Evolutionary conservation across 78 protist genomes (phyloP), one percentile per base, ranked within the genome.

Genomic region (Emiliania huxleyi): DNA sequence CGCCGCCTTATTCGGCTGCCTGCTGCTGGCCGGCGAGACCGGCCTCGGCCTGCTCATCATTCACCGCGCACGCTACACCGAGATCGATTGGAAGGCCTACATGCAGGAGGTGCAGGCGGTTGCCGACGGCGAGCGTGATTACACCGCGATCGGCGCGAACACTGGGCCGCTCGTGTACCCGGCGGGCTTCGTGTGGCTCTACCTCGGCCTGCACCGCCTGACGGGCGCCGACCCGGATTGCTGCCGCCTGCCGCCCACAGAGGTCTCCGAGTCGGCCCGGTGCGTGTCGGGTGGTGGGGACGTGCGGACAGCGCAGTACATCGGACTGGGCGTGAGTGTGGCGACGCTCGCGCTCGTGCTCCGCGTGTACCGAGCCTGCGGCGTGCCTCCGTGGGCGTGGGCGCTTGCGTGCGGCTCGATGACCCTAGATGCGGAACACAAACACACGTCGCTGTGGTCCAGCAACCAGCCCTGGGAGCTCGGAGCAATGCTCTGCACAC

Each of bases 91-190:
- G 95, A 3, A 26, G 11, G 94, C 96, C 22, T 95, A 95, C 91
- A 94, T 94, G 95, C 42, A 91, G 62, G 90, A 95, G 62, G 95
- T 95, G 44, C 26, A 35, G n/a, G 85, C 29, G 25, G 69, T 49
- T 22, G 2, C 42, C 2, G 44, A 93, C 21, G 95, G 94, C 35
- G 89, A 81, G 37, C 4, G n/a, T 0, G 69, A 95, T 48, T 95
- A 95, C 62, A 0, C n/a, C 18, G 19, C 55, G 4, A 15, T 93
- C 23, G 26, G 77, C 21, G 97, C 96, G 0, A 69, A 19, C 56
- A 95, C 97, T 1, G 97, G 97, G 1, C 97, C 96, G 33, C 52
- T 95, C 56, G 94, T 93, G 0, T 96, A 96, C 55, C 98, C 98
- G 0, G 97, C 96, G 3, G 97, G 97, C 26, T 95, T 91, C 52